These are phyloP conservation scores for Setaria viridis DNA, from an alignment of 202 grass and related monocot species.

Conservation along the genomic window DNA sequence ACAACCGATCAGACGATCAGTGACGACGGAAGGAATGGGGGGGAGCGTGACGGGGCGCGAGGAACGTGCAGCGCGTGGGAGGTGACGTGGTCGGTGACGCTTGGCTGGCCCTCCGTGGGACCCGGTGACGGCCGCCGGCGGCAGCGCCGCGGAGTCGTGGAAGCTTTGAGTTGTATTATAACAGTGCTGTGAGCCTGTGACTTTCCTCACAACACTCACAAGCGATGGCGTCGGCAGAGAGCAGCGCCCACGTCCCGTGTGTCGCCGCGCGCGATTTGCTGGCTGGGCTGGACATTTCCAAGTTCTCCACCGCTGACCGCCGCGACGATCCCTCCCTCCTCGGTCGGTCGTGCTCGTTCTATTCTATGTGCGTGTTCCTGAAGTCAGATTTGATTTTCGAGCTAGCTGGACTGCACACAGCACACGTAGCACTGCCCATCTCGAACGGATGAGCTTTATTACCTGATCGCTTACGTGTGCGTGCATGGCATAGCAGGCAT, in stretches of 20 bases:
- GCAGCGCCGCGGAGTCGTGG: background rate
- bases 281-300: background rate
- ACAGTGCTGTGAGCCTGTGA: background rate
- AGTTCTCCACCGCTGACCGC: background rate
- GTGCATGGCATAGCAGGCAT: background rate
- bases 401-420: background rate
- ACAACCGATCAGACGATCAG: background rate
- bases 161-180: background rate
- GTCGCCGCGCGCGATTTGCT: background rate
- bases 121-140: slow-evolving; percentile 21
- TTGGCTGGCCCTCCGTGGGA: background rate
- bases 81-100: slow-evolving; percentile 44
- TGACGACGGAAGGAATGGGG: background rate
- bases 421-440: background rate
- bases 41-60: background rate
- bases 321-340: background rate
- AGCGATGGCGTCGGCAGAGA: too few species aligned
- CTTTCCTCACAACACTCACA: too few species aligned
- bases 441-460: background rate
- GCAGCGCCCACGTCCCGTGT: background rate
- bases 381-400: background rate
- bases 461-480: background rate
- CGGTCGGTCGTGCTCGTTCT: background rate
- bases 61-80: slow-evolving; percentile 17
- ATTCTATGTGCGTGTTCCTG: background rate